Percentiles rank a stretch among this genome's conserved stretches.
phyloP scores from a whole-genome alignment of 352 stramenopile genomes.

The Phytophthora megakarya region DNA sequence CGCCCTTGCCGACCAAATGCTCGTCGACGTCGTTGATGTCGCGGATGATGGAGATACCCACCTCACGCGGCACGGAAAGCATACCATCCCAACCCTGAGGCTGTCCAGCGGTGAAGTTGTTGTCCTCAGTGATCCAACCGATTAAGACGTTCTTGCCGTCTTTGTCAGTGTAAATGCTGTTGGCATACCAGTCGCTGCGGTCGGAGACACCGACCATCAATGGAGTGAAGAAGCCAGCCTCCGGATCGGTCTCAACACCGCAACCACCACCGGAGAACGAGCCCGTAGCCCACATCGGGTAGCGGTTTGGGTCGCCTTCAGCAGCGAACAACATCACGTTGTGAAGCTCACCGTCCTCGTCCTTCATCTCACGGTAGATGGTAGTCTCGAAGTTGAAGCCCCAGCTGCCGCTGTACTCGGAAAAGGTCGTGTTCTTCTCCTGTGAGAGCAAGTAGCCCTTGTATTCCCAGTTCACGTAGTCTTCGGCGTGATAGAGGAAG shows the following conservation, averaged over 20 bases:
- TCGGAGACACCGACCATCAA: conserved; percentile 67
- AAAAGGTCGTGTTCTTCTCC: conserved; percentile 71
- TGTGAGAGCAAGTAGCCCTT: conserved; percentile 61
- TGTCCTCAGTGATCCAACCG: conserved; percentile 70
- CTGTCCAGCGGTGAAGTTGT: conserved; percentile 45
- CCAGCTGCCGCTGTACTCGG: conserved; percentile 57
- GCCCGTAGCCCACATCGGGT: conserved; percentile 69
- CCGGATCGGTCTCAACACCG: conserved; percentile 25
- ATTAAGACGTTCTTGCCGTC: conserved; percentile 62
- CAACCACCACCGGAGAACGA: conserved; percentile 33
- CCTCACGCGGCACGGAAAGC: conserved; percentile 57
- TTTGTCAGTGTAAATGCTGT: conserved; percentile 67
- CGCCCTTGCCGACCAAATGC: conserved; percentile 48
- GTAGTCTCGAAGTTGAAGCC: conserved; percentile 74
- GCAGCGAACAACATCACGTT: conserved; percentile 73
- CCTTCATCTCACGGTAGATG: conserved; percentile 61
- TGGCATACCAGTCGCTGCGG: conserved; percentile 71
- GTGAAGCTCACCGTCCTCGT: conserved; percentile 60
- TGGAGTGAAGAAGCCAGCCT: conserved; percentile 49
- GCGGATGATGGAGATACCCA: conserved; percentile 56
- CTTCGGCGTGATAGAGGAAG: conserved; percentile 68
- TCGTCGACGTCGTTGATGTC: conserved; percentile 59
- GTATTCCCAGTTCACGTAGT: conserved; percentile 70
- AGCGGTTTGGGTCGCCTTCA: conserved; percentile 52
- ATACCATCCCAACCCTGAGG: conserved; percentile 75